These are phyloP conservation scores for Saitozyma podzolica DNA, from an alignment of 768 basidiomycete genomes.

Conservation along the genomic window DNA sequence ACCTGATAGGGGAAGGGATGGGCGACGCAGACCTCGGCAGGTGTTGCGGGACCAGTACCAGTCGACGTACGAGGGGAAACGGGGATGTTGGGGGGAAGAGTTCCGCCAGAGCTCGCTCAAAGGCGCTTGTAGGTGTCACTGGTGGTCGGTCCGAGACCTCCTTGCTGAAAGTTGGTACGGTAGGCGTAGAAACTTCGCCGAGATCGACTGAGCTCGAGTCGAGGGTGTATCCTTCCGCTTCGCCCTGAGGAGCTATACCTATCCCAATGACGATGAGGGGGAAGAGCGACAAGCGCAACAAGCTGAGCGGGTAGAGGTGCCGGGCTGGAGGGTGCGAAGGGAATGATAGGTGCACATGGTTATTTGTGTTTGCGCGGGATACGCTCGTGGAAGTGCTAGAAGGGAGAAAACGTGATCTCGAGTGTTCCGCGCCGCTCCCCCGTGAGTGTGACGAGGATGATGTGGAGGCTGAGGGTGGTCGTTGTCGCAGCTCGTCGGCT, in stretches of 20 bases:
- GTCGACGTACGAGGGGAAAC: conserved; percentile 68
- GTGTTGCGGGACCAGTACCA: conserved; percentile 29
- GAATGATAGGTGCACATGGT: conserved; percentile 77
- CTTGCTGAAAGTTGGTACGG: conserved; percentile 16
- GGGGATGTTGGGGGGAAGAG: conserved; percentile 67
- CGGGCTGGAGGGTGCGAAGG: conserved; percentile 71
- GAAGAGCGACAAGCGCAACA: conserved; percentile 67
- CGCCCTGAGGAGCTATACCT: conserved; percentile 63
- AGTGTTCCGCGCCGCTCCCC: conserved; percentile 9
- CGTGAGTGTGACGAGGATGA: conserved; percentile 11
- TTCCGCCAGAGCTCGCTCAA: conserved; percentile 65
- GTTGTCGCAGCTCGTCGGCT: conserved; percentile 56
- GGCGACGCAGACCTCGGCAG: conserved; percentile 21
- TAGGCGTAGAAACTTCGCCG: conserved; percentile 23
- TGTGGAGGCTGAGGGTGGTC: conserved; percentile 12
- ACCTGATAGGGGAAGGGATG: conserved; percentile 53
- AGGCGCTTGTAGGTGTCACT: conserved; percentile 61
- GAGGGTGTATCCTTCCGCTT: conserved; percentile 43
- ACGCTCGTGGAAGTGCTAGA: conserved; percentile 61
- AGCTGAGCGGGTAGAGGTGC: conserved; percentile 66
- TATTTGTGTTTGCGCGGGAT: conserved; percentile 58
- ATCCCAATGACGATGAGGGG: conserved; percentile 87
- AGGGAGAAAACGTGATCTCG: conserved; percentile 70
- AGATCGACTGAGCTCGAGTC: conserved; percentile 29
- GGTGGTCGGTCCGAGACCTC: not conserved